Evolutionary conservation across 768 basidiomycete genomes (phyloP).

Genomic region (Tremella fuciformis): DNA sequence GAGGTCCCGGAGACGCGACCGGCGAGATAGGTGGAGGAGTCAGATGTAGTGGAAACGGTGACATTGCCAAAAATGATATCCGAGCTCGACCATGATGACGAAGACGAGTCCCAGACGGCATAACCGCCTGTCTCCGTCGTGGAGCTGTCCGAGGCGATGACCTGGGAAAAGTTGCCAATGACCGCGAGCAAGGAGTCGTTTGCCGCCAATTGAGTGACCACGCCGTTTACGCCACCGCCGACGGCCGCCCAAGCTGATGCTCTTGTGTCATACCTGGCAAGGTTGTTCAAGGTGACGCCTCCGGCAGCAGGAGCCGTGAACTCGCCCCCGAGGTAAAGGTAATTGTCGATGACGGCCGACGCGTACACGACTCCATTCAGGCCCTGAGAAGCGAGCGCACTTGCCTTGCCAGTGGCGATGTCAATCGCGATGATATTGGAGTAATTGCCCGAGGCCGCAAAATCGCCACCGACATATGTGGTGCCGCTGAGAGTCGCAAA

Average conservation of each 20-base stretch:
- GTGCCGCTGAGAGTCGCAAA: slow-evolving; percentile 63
- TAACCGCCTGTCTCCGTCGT: slow-evolving; percentile 60
- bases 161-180: slow-evolving; percentile 71
- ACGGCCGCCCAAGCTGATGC: slow-evolving; percentile 67
- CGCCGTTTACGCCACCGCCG: slow-evolving; percentile 71
- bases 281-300: slow-evolving; percentile 59
- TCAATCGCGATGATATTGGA: slow-evolving; percentile 73
- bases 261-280: slow-evolving; percentile 70
- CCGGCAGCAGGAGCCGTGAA: slow-evolving; percentile 65
- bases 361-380: slow-evolving; percentile 75
- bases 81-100: slow-evolving; percentile 67
- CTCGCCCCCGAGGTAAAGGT: slow-evolving; percentile 78
- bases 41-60: slow-evolving; percentile 35
- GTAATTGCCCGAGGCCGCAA: slow-evolving; percentile 58
- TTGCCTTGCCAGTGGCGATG: slow-evolving; percentile 57
- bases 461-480: slow-evolving; percentile 74
- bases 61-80: slow-evolving; percentile 59
- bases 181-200: slow-evolving; percentile 60
- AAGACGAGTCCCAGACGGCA: slow-evolving; percentile 68
- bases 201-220: slow-evolving; percentile 61
- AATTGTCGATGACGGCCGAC: slow-evolving; percentile 57
- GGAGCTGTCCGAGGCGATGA: slow-evolving; percentile 50
- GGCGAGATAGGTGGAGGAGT: slow-evolving; percentile 61
- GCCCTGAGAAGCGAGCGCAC: slow-evolving; percentile 63
- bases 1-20: slow-evolving; percentile 39